Base-by-base conservation (phyloP, 192 early-diverging fungal genomes). In the Linnemannia hyalina region DNA sequence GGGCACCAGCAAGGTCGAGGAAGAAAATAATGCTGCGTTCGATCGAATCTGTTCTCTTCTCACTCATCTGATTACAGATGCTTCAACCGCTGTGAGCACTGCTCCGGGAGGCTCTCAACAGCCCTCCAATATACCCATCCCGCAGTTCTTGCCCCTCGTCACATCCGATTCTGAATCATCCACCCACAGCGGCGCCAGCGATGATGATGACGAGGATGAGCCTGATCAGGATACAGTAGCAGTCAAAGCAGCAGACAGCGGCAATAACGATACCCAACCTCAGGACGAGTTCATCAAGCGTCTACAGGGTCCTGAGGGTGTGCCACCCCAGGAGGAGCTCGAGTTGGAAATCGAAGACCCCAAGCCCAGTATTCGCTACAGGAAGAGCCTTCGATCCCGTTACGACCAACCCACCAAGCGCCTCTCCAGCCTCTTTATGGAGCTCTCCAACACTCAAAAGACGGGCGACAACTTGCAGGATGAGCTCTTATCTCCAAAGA, bases 71-170 rank as follows among this genome's bases (percentile, higher is more conserved):
- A 80, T 89, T n/a, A 77, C 76, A 49, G 89, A 89, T 74, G 89
- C 89, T 1, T 82, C 82, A 13, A 83, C 85, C 13, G 89, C 89
- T 15, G 85, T 89, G 20, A 81, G 74, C 65, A 76, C 80, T 35
- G 79, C 85, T 4, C 72, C 86, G 22, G 86, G 82, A 47, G 85
- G 85, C 16, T 57, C 82, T 20, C 82, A 82, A 40, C 80, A 82
- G 55, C 60, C 75, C 26, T 41, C 82, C 3, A 65, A 35, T 70
- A 77, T 80, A 80, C 74, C 83, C 70, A 15, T 80, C 6, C 82
- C 82, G 49, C 78, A 80, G 57, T 75, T 85, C 46, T 44, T 38
- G 4, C 73, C 83, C 13, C 78, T 85, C 20, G 70, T 73, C 18
- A 46, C 41, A 3, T 63, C 80, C 69, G 88, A 88, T 29, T 78